Evolutionary conservation across 345 rosid genomes (phyloP), one percentile per base, ranked within the genome.

Genomic region (Eucalyptus marginata): DNA sequence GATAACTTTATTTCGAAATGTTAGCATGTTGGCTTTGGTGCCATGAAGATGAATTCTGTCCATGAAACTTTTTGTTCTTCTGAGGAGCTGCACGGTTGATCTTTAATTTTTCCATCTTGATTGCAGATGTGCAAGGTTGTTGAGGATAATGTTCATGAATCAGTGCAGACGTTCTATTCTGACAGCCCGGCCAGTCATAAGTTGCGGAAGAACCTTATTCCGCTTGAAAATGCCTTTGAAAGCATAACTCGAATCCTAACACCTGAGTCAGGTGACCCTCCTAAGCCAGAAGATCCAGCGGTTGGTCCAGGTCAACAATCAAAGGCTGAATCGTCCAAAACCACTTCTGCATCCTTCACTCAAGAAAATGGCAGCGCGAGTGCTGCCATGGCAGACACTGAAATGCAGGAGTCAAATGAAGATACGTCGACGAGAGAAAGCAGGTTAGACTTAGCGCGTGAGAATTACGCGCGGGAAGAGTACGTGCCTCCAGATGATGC

Each of bases 51-150:
- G 43, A 80, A 54, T 58, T 54, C 43, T 15, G 66, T 25, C 36
- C 76, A 62, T 6, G 43, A 66, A 68, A 85, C 33, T 40, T 64
- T 56, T 40, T 44, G 33, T 49, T 59, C 47, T 64, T 62, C 80
- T 51, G 47, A 87, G 49, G 46, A 88, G 81, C 83, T 51, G 31
- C 33, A 59, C 51, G 13, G 44, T 46, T 40, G 20, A 43, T 54
- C 25, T 44, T 49, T 25, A 46, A 49, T 85, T 52, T 88, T 89
- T 33, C n/a, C 40, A 49, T 90, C 86, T 86, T 88, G 27, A 84
- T 64, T 89, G 49, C 91, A 98, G 99, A 91, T 95, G 90, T 97
- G 98, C 92, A 93, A 92, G 86, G 88, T 92, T 49, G 40, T 97
- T 87, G 96, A 94, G 79, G 94, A 95, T 47, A 93, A 93, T 80